Percentiles rank a stretch among this genome's conserved stretches.
phyloP scores from a whole-genome alignment of 2,329 filamentous ascomycete species.

The Cordyceps farinosa region DNA sequence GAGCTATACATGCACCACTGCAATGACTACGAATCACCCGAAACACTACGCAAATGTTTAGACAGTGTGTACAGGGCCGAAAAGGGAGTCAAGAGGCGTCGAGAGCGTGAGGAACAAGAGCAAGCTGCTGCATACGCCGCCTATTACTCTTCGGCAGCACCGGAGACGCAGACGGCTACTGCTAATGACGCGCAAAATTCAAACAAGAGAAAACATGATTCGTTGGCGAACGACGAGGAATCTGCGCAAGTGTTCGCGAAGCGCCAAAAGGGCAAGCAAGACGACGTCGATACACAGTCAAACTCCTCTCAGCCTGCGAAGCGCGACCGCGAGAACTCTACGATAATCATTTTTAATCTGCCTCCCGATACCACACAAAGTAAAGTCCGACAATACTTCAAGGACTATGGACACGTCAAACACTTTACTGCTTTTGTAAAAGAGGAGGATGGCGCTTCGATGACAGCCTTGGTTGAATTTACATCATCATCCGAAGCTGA shows the following conservation, averaged over 20 bases:
- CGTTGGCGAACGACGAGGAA: constrained; percentile 42
- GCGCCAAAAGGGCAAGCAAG: constrained; percentile 54
- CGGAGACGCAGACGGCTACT: constrained; percentile 26
- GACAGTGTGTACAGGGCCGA: constrained; percentile 68
- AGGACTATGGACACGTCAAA: constrained; percentile 81
- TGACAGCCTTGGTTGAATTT: constrained; percentile 81
- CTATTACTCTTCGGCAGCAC: constrained; percentile 29
- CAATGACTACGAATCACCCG: constrained; percentile 81
- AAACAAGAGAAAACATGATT: constrained; percentile 73
- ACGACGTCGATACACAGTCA: constrained; percentile 26
- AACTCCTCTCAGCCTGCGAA: constrained; percentile 45
- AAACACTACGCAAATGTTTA: constrained; percentile 68
- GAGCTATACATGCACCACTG: constrained; percentile 76
- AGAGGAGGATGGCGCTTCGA: constrained; percentile 59
- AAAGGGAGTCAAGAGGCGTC: constrained; percentile 60
- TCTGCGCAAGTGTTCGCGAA: constrained; percentile 55
- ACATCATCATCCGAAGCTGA: constrained; percentile 73
- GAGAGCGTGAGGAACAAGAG: constrained; percentile 61
- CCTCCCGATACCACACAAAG: constrained; percentile 66
- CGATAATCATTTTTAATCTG: constrained; percentile 75
- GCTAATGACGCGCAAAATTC: constrained; percentile 37
- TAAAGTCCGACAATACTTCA: constrained; percentile 83
- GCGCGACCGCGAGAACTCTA: constrained; percentile 87
- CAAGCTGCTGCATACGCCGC: constrained; percentile 52
- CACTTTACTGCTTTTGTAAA: constrained; percentile 63